Percentiles rank a stretch among this genome's conserved stretches.
These are phyloP conservation scores for Colletotrichum destructivum DNA, from an alignment of 2,329 filamentous ascomycete species.

Conservation along the genomic window DNA sequence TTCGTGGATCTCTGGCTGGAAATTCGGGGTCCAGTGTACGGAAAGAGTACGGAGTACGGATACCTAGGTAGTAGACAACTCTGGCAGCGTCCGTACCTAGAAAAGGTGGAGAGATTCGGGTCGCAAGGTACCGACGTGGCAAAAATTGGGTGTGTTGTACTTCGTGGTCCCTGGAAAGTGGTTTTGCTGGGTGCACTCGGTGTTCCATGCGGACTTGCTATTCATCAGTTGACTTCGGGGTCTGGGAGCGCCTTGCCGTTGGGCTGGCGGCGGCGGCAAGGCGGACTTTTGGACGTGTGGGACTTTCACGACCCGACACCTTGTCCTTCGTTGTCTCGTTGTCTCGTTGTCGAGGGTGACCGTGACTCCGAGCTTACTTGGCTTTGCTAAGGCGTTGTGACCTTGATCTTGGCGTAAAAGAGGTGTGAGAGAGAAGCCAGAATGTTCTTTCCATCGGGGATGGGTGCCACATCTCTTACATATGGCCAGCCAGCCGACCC, in stretches of 20 bases:
- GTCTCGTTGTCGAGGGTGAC: not conserved
- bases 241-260: slow-evolving; percentile 31
- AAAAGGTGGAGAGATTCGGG: slow-evolving; percentile 12
- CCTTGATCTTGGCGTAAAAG: not conserved
- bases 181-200: slow-evolving; percentile 31
- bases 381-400: not conserved
- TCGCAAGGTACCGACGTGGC: slow-evolving; percentile 21
- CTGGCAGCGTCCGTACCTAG: slow-evolving; percentile 15
- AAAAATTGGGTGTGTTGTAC: slow-evolving; percentile 24
- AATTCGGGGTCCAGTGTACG: slow-evolving; percentile 40
- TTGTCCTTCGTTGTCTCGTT: not conserved
- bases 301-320: slow-evolving; percentile 7
- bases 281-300: slow-evolving; percentile 23
- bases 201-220: slow-evolving; percentile 29
- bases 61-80: slow-evolving; percentile 3
- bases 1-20: slow-evolving; percentile 35
- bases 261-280: slow-evolving; percentile 27
- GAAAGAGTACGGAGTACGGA: too few relatives aligned
- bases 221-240: slow-evolving; percentile 35
- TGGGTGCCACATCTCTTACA: slow-evolving; percentile 8
- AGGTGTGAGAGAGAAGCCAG: slow-evolving; percentile 7
- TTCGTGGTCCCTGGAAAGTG: slow-evolving; percentile 14
- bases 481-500: not conserved
- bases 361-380: slow-evolving; percentile 5
- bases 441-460: slow-evolving; percentile 8